These are phyloP conservation scores for Sphaerobolus stellatus DNA, from an alignment of 1,284 basidiomycete species.

Conservation along the genomic window DNA sequence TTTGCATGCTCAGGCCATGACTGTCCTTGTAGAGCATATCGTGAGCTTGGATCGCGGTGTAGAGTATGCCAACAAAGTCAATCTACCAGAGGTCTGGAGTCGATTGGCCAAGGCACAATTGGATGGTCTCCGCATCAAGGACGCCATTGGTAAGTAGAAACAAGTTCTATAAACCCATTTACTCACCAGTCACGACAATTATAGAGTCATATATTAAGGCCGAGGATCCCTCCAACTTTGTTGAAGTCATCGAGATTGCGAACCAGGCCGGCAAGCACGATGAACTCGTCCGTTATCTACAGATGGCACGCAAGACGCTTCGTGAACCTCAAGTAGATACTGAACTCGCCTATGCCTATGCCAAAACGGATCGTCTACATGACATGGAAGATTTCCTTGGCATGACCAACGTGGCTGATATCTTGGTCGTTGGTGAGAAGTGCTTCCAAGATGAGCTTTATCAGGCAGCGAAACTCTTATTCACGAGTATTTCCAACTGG, in stretches of 20 bases:
- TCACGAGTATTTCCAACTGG: conserved; percentile 98
- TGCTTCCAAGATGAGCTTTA: conserved; percentile 99
- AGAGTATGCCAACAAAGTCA: conserved; percentile 96
- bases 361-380: conserved; percentile 94
- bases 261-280: conserved; percentile 97
- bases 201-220: conserved; percentile 98
- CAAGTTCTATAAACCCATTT: no score
- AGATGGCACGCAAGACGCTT: conserved; percentile 98
- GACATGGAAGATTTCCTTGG: conserved; percentile 99
- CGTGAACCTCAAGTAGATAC: conserved; percentile 99
- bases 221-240: conserved; percentile 93
- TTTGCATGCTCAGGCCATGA: conserved; percentile 93
- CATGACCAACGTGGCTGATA: conserved; percentile 99
- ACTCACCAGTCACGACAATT: no score
- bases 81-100: conserved; percentile 96
- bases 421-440: conserved; percentile 96
- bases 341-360: conserved; percentile 94
- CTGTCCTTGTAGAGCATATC: conserved; percentile 96
- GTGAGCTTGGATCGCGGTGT: conserved; percentile 96
- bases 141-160: conserved; percentile 81
- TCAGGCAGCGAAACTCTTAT: conserved; percentile 94
- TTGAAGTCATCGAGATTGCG: conserved; percentile 96
- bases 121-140: conserved; percentile 97
- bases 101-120: conserved; percentile 98
- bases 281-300: conserved; percentile 95